Conservation (phyloP, 2,329 filamentous ascomycete genomes). For the Graphilbum ipis-grandicollis region DNA sequence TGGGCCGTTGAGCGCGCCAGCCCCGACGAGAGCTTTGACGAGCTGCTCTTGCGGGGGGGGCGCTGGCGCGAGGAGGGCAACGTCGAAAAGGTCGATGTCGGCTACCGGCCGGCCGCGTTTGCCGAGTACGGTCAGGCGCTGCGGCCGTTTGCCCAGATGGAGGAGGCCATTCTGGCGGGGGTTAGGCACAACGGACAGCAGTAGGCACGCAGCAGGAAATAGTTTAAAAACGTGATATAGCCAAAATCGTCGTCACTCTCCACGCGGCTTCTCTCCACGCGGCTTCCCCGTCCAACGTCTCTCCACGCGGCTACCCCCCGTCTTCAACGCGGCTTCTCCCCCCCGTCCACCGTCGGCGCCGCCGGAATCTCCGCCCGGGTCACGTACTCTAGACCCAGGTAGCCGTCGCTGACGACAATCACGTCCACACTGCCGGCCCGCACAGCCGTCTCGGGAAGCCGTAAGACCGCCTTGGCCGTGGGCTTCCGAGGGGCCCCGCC, state of each 20-base stretch:
- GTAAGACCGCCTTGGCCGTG: constrained; percentile 38
- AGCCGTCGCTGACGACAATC: constrained; percentile 69
- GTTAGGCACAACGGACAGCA: constrained; percentile 9
- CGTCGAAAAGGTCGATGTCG: constrained; percentile 65
- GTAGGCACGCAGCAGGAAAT: too few species aligned
- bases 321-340: too few species aligned
- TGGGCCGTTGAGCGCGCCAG: constrained; percentile 65
- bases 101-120: constrained; percentile 60
- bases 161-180: constrained; percentile 41
- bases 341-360: constrained; percentile 28
- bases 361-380: constrained; percentile 25
- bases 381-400: constrained; percentile 53
- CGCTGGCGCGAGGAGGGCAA: constrained; percentile 78
- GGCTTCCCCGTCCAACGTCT: too few species aligned
- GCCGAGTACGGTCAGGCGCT: constrained; percentile 63
- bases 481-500: constrained; percentile 18
- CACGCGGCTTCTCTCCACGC: too few species aligned
- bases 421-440: constrained; percentile 51
- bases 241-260: too few species aligned
- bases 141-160: constrained; percentile 60
- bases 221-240: too few species aligned
- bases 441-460: constrained; percentile 33
- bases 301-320: too few species aligned
- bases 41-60: constrained; percentile 61
- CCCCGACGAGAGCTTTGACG: constrained; percentile 63